Evolutionary conservation across 352 stramenopile species (phyloP).

Genomic region (Globisporangium middletonii): DNA sequence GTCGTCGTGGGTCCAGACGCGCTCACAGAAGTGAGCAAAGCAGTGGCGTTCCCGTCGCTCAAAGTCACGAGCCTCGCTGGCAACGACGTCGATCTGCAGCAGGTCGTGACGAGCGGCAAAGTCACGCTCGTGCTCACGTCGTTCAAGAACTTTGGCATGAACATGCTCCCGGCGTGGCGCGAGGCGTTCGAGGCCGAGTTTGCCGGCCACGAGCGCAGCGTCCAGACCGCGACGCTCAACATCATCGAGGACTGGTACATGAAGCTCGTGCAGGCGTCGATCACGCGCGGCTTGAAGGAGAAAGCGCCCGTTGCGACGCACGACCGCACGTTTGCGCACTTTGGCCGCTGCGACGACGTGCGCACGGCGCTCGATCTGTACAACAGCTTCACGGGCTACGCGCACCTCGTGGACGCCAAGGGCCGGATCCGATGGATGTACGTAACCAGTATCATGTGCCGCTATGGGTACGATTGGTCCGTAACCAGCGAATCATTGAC

Average conservation of each 20-base stretch:
- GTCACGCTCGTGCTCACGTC: slow-evolving; percentile 73
- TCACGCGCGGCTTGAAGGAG: slow-evolving; percentile 49
- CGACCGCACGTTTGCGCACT: slow-evolving; percentile 54
- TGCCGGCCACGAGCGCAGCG: slow-evolving; percentile 12
- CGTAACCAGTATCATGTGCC: slow-evolving; percentile 17
- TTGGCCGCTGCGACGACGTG: slow-evolving; percentile 78
- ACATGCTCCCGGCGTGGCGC: slow-evolving; percentile 76
- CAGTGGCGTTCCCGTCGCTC: slow-evolving; percentile 46
- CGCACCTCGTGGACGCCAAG: slow-evolving; percentile 71
- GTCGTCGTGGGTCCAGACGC: slow-evolving; percentile 41
- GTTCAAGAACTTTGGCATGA: slow-evolving; percentile 84
- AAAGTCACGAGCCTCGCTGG: slow-evolving; percentile 42
- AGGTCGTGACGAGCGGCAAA: slow-evolving; percentile 36
- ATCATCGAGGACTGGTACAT: slow-evolving; percentile 90
- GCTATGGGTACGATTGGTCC: too few species aligned
- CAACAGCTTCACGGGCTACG: slow-evolving; percentile 87
- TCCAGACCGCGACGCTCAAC: slow-evolving; percentile 71
- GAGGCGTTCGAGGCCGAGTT: slow-evolving; percentile 55
- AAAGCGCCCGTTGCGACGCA: slow-evolving; percentile 44
- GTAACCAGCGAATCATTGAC: background rate
- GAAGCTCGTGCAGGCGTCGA: slow-evolving; percentile 70
- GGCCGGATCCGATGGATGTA: slow-evolving; percentile 86
- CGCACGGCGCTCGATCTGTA: slow-evolving; percentile 71
- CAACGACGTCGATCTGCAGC: slow-evolving; percentile 44
- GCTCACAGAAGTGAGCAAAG: slow-evolving; percentile 57